phyloP scores from a whole-genome alignment of 805 yeast genomes.

The fission yeast (Schizosaccharomyces pombe) region DNA sequence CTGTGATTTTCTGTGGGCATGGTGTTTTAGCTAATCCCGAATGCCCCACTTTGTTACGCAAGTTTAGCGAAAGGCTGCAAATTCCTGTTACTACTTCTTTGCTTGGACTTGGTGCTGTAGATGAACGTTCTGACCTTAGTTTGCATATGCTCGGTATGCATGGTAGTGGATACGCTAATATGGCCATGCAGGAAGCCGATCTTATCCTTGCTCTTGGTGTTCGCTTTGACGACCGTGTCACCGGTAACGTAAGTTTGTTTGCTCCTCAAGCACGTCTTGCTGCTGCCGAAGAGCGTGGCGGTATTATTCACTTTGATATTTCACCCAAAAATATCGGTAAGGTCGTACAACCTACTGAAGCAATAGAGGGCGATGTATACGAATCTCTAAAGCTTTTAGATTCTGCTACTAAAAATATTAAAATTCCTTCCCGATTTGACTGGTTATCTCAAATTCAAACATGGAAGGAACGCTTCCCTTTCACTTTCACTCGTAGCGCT shows the following conservation, averaged over 20 bases:
- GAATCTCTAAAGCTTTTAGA: slow-evolving; percentile 47
- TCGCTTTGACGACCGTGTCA: slow-evolving; percentile 95
- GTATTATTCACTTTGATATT: slow-evolving; percentile 89
- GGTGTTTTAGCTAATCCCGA: slow-evolving; percentile 63
- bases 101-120: slow-evolving; percentile 85
- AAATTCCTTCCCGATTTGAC: slow-evolving; percentile 36
- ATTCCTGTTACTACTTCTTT: slow-evolving; percentile 93
- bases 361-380: slow-evolving; percentile 89
- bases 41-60: slow-evolving; percentile 58
- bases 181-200: slow-evolving; percentile 85
- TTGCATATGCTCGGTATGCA: slow-evolving; percentile 97
- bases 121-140: slow-evolving; percentile 74
- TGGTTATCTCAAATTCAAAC: slow-evolving; percentile 56
- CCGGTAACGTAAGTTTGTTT: slow-evolving; percentile 60
- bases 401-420: slow-evolving; percentile 21
- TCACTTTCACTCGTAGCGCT: slow-evolving; percentile 56
- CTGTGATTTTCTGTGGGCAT: slow-evolving; percentile 75
- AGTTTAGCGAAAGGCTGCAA: slow-evolving; percentile 68
- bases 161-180: slow-evolving; percentile 84
- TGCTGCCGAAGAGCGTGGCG: slow-evolving; percentile 72
- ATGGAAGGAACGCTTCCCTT: slow-evolving; percentile 79
- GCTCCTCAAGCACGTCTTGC: slow-evolving; percentile 88
- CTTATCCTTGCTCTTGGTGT: slow-evolving; percentile 87
- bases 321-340: slow-evolving; percentile 92
- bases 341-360: slow-evolving; percentile 81